Percentiles rank a stretch among this genome's conserved stretches.
phyloP scores from a whole-genome alignment of 2,329 filamentous ascomycete genomes.

The Fusarium proliferatum region DNA sequence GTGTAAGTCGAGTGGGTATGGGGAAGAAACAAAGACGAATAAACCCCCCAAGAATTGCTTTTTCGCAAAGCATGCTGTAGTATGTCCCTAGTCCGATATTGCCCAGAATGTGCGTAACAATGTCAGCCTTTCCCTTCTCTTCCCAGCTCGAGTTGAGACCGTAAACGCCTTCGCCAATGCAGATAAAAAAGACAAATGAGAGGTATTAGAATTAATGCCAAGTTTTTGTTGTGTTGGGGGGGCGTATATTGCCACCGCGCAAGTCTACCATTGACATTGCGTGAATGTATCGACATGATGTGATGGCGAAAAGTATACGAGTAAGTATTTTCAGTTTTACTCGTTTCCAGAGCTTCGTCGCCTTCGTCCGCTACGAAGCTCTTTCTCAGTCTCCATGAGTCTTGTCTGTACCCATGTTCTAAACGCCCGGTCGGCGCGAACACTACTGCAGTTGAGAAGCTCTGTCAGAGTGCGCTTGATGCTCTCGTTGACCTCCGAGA shows the following conservation, averaged over 20 bases:
- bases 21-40: background rate
- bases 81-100: background rate
- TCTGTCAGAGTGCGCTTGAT: conserved; percentile 72
- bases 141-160: conserved; percentile 12
- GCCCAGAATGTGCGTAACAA: conserved; percentile 4
- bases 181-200: conserved; percentile 9
- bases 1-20: conserved; percentile 20
- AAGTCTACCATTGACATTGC: conserved; percentile 10
- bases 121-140: conserved; percentile 12
- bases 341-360: conserved; percentile 55
- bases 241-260: conserved; percentile 21
- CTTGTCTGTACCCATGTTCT: conserved; percentile 69
- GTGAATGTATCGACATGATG: conserved; percentile 18
- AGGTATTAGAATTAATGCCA: conserved; percentile 38
- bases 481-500: conserved; percentile 68
- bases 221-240: conserved; percentile 3
- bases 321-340: conserved; percentile 18
- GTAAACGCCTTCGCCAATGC: conserved; percentile 40
- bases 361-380: conserved; percentile 64
- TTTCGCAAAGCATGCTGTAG: conserved; percentile 13
- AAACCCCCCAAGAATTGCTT: conserved; percentile 8
- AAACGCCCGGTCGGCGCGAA: conserved; percentile 62
- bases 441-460: conserved; percentile 68
- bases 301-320: conserved; percentile 1
- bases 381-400: conserved; percentile 70